Percentiles rank a stretch among this genome's conserved stretches.
phyloP scores from a whole-genome alignment of 1,139 yeast species.

The Geotrichum histeridarum region DNA sequence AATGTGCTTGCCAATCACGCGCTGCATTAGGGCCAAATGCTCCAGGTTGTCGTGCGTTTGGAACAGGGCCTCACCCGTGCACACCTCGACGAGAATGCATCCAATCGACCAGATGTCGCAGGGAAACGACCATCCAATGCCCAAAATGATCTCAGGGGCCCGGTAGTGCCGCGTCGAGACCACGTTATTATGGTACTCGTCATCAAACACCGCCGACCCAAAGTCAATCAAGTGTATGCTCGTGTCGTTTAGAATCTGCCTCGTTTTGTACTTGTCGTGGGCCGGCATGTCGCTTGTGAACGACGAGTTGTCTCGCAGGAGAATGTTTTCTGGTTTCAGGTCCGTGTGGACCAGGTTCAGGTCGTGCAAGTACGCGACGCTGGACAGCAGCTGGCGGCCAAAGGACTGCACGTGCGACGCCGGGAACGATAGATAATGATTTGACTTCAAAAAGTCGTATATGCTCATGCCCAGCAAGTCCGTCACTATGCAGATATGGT shows the following conservation, averaged over 20 bases:
- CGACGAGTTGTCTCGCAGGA: constrained; percentile 44
- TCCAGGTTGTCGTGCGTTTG: constrained; percentile 92
- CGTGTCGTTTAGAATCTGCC: constrained; percentile 53
- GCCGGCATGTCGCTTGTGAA: constrained; percentile 19
- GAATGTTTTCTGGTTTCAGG: constrained; percentile 87
- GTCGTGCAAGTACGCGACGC: constrained; percentile 87
- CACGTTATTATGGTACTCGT: constrained; percentile 87
- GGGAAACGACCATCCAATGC: constrained; percentile 88
- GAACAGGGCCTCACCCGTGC: constrained; percentile 93
- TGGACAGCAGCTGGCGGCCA: constrained; percentile 75
- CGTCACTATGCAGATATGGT: constrained; percentile 92
- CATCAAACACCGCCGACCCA: constrained; percentile 90
- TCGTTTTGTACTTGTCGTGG: constrained; percentile 7
- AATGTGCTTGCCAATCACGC: constrained; percentile 45
- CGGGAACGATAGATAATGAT: constrained; percentile 63
- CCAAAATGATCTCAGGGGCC: constrained; percentile 93
- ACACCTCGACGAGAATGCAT: constrained; percentile 83
- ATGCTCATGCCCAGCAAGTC: constrained; percentile 79
- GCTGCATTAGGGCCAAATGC: constrained; percentile 93
- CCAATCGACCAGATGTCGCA: constrained; percentile 98
- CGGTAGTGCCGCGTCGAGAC: constrained; percentile 92
- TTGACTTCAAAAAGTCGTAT: constrained; percentile 80
- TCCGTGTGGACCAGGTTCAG: constrained; percentile 90
- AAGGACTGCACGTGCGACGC: constrained; percentile 82
- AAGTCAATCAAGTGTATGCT: constrained; percentile 87